phyloP scores from a whole-genome alignment of 345 rosid species.

The Populus davidiana region DNA sequence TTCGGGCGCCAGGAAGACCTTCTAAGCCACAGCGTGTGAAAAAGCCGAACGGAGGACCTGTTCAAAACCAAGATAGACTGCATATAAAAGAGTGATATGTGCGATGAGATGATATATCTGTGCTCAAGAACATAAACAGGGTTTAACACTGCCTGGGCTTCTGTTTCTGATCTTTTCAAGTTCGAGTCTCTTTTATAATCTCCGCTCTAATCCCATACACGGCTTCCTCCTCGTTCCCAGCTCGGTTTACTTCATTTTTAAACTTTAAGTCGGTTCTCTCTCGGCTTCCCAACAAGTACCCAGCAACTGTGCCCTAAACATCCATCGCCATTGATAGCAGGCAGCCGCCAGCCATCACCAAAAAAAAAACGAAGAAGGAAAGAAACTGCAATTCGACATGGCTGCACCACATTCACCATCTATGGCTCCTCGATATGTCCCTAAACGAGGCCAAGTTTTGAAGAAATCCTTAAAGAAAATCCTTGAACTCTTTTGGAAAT shows the following conservation, averaged over 20 bases:
- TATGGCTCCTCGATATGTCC: conserved; percentile 36
- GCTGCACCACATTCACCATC: too few relatives aligned
- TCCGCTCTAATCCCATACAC: not conserved
- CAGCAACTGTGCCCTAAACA: not conserved
- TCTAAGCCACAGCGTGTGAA: not conserved
- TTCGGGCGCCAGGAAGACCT: not conserved
- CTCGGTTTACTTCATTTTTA: not conserved
- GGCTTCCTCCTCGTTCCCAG: not conserved
- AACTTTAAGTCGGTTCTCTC: not conserved
- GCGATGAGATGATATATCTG: not conserved
- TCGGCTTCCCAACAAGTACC: too few relatives aligned
- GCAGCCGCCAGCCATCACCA: not conserved
- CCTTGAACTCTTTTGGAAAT: conserved; percentile 15
- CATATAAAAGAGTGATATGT: not conserved
- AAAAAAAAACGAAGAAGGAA: rapidly evolving
- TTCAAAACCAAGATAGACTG: not conserved
- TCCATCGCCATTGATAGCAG: not conserved
- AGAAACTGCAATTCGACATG: not conserved
- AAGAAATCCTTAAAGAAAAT: conserved; percentile 25
- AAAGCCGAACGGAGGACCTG: not conserved
- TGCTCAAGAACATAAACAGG: not conserved
- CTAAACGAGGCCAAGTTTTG: conserved; percentile 47
- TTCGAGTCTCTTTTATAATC: not conserved
- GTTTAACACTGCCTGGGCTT: not conserved
- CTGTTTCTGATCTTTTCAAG: not conserved